Evolutionary conservation across 2,329 filamentous ascomycete species (phyloP).

Genomic region (Teratosphaeria zuluensis): DNA sequence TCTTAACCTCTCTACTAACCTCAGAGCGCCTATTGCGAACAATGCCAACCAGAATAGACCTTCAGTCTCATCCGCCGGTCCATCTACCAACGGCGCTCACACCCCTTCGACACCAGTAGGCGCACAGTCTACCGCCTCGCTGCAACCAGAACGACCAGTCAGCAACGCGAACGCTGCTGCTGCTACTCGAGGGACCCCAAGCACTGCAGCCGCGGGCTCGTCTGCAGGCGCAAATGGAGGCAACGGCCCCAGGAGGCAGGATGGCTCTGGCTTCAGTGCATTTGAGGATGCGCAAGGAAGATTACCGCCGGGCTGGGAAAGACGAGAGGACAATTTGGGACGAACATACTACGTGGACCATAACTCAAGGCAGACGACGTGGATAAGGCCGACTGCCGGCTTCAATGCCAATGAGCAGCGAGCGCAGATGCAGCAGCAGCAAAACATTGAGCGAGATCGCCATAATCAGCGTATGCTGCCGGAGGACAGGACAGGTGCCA

Average conservation of each 20-base stretch:
- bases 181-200: constrained; percentile 15
- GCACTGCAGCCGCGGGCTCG: constrained; percentile 14
- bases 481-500: constrained; percentile 88
- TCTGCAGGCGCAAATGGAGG: constrained; percentile 19
- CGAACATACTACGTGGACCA: constrained; percentile 98
- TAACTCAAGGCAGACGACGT: constrained; percentile 92
- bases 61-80: constrained; percentile 26
- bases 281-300: constrained; percentile 96
- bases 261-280: constrained; percentile 59
- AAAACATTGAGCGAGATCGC: constrained; percentile 81
- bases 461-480: constrained; percentile 94
- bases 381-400: constrained; percentile 77
- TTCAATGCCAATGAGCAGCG: constrained; percentile 68
- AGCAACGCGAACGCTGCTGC: constrained; percentile 17
- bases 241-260: constrained; percentile 28
- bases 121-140: constrained; percentile 27
- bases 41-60: constrained; percentile 33
- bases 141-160: constrained; percentile 18
- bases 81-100: constrained; percentile 29
- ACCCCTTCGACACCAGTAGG: constrained; percentile 31
- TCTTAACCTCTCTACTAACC: constrained; percentile 88
- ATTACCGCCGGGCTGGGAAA: constrained; percentile 88
- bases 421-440: constrained; percentile 77
- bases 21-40: constrained; percentile 58
- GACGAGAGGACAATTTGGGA: constrained; percentile 86